These are phyloP conservation scores for Erysimum cheiri DNA, from an alignment of 441 rosid genomes.

Conservation along the genomic window DNA sequence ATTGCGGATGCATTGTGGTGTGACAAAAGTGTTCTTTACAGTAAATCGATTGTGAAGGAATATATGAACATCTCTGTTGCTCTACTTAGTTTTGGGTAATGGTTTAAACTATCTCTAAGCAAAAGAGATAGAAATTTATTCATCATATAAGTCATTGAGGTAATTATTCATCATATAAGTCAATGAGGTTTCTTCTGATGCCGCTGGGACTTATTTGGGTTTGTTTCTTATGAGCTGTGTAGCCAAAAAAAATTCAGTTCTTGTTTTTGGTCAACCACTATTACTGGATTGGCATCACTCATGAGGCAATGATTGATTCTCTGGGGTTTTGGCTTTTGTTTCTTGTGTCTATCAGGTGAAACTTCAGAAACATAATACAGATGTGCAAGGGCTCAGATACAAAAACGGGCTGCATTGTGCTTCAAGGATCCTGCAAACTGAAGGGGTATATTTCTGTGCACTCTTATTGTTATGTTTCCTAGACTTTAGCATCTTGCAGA, in stretches of 20 bases:
- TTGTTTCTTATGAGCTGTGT: conserved; percentile 8
- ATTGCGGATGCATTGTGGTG: conserved; percentile 10
- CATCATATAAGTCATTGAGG: conserved; percentile 16
- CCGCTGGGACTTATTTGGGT: neutral
- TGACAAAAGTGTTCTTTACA: neutral
- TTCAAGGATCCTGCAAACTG: conserved; percentile 71
- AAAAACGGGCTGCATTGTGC: conserved; percentile 85
- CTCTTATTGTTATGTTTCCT: conserved; percentile 21
- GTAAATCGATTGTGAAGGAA: neutral
- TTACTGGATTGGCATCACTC: conserved; percentile 16
- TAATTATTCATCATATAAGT: neutral
- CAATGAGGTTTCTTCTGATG: neutral
- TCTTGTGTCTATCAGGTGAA: conserved; percentile 60
- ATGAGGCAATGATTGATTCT: conserved; percentile 5
- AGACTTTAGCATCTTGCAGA: neutral
- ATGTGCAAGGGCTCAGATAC: conserved; percentile 73
- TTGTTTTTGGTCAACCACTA: conserved; percentile 11
- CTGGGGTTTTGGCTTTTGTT: conserved; percentile 17
- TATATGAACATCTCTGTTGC: conserved; percentile 6
- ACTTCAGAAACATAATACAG: conserved; percentile 87
- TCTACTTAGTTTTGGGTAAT: neutral
- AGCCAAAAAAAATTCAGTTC: neutral
- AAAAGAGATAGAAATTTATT: neutral
- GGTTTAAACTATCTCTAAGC: neutral
- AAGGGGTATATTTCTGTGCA: conserved; percentile 65